These are phyloP conservation scores for Ziziphus jujuba DNA, from an alignment of 306 rosid species.

Conservation along the genomic window DNA sequence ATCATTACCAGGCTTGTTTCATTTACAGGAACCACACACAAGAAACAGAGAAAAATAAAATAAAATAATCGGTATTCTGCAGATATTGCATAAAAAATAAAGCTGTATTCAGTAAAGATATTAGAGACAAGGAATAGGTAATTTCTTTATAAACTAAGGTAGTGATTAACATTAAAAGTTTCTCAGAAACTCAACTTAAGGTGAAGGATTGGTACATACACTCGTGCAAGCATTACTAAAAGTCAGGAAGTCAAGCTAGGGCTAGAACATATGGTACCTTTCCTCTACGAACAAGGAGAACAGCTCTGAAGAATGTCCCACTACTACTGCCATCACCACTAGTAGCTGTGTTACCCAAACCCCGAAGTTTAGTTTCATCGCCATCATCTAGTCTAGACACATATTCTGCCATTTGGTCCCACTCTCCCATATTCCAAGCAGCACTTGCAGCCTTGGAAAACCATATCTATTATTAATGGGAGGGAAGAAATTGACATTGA, in stretches of 20 bases:
- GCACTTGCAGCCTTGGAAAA: conserved; percentile 78
- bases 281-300: conserved; percentile 82
- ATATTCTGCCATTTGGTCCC: conserved; percentile 99
- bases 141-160: not conserved
- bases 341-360: conserved; percentile 72
- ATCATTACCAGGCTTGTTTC: no score
- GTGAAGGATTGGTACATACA: not conserved
- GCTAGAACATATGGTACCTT: conserved; percentile 54
- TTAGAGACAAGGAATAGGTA: not conserved
- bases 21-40: no score
- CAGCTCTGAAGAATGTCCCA: conserved; percentile 95
- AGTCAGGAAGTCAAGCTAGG: not conserved
- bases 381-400: conserved; percentile 96
- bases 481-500: conserved; percentile 18
- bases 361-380: conserved; percentile 89
- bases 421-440: conserved; percentile 99
- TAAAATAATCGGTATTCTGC: not conserved
- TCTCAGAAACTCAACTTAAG: not conserved
- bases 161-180: not conserved
- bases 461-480: conserved; percentile 14
- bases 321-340: conserved; percentile 90
- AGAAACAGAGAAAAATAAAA: not conserved
- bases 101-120: not conserved
- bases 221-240: not conserved
- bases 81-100: not conserved